These are phyloP conservation scores for Neurospora cerealis DNA, from an alignment of 495 filamentous ascomycete genomes.

Conservation along the genomic window DNA sequence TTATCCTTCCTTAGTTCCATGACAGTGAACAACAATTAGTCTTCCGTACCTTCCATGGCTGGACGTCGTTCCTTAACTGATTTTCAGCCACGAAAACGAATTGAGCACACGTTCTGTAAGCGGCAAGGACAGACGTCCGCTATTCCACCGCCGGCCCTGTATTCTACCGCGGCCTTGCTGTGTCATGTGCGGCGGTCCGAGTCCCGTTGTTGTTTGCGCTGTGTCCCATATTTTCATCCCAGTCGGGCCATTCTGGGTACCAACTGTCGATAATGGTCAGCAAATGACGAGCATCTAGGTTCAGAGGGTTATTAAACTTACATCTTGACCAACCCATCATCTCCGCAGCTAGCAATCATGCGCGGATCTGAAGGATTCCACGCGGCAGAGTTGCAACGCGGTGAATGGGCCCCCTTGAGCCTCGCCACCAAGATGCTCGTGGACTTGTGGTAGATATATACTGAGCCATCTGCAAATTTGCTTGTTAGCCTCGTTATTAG, in stretches of 20 bases:
- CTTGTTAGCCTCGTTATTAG: not conserved
- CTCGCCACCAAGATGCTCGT: constrained; percentile 66
- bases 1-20: not conserved
- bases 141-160: not conserved
- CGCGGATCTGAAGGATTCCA: constrained; percentile 80
- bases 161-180: not conserved
- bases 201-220: not conserved
- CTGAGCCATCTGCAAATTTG: constrained; percentile 48
- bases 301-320: constrained; percentile 30
- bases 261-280: not conserved
- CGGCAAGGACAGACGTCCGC: not conserved
- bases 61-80: not conserved
- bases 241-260: not conserved
- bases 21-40: not conserved
- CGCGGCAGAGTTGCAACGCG: constrained; percentile 78
- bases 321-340: constrained; percentile 82
- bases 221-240: not conserved
- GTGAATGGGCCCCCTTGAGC: constrained; percentile 55
- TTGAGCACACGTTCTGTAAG: not conserved
- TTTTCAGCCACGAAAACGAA: not conserved
- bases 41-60: not conserved
- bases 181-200: not conserved
- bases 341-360: constrained; percentile 87
- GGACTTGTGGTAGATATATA: constrained; percentile 87
- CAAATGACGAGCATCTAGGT: not conserved